Evolutionary conservation across 2,329 filamentous ascomycete species (phyloP), one percentile per base, ranked within the genome.

Genomic region (Xylariaceae sp.): DNA sequence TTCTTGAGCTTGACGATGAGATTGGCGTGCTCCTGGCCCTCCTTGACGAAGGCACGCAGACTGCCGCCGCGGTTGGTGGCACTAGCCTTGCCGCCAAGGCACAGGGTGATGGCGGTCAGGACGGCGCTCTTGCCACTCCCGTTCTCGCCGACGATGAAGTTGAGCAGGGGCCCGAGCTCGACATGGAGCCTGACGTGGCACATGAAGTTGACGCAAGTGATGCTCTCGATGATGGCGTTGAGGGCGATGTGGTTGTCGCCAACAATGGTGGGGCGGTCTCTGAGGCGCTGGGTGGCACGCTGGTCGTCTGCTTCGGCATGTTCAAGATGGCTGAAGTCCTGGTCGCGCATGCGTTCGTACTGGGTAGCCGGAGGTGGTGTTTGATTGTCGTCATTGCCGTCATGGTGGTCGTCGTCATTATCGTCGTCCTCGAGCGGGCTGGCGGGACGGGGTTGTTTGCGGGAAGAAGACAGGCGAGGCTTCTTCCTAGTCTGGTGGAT

Each of bases 81-180:
- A 44, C 88, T 88, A 2, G 93, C 91, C 66, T 96, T 97, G 17
- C 88, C 92, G 49, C 93, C 93, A n/a, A 98, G 75, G 60, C 93
- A 97, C 25, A 98, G 76, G 0, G 90, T 95, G 53, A 98, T 80
- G 4, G 90, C 93, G 0, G 93, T 97, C 22, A 98, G 71, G 12
- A 97, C 86, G 3, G 93, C 93, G 64, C 93, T 98, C 71, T 98
- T 98, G 27, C 93, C 93, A 63, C 92, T 97, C 23, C 93, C 93
- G 63, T 98, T 98, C 65, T 95, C 90, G 14, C 93, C 93, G 44
- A 96, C 91, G 50, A 98, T 91, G 67, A 98, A 98, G 67, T 98
- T 98, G 66, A 98, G 94, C 29, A 96, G 73, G 0, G 93, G 93
- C 0, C 93, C 93, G n/a, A 98, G 75, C 45, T 86, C 79, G 48